Evolutionary conservation across 1,284 basidiomycete genomes (phyloP).

Genomic region (Schizopora paradoxa): DNA sequence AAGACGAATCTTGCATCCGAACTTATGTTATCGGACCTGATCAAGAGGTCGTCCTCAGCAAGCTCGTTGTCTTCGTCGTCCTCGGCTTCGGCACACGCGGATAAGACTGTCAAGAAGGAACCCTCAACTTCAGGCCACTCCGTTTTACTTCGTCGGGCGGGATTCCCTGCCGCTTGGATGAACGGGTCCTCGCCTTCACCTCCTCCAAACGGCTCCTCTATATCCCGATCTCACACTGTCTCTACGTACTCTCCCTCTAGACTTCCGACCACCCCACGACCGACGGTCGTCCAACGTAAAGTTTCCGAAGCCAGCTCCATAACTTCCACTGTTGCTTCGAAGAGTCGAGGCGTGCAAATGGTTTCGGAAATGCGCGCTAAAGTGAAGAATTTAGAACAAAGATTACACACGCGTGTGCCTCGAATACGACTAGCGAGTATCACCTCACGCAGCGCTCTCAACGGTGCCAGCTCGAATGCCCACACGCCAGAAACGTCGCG

Average conservation of each 20-base stretch:
- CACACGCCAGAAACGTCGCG: constrained; percentile 6
- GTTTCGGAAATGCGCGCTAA: constrained; percentile 81
- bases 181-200: constrained; percentile 36
- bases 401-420: constrained; percentile 78
- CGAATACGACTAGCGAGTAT: constrained; percentile 72
- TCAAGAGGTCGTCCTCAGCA: constrained; percentile 16
- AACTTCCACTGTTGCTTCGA: constrained; percentile 39
- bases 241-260: constrained; percentile 36
- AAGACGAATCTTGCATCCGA: constrained; percentile 57
- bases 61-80: constrained; percentile 23
- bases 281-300: constrained; percentile 9
- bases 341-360: constrained; percentile 80
- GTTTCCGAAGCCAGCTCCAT: constrained; percentile 6
- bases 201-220: constrained; percentile 32
- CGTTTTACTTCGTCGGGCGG: constrained; percentile 44
- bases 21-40: constrained; percentile 56
- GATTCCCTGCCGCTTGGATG: constrained; percentile 43
- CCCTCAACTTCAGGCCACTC: constrained; percentile 40
- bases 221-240: constrained; percentile 54
- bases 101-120: constrained; percentile 24
- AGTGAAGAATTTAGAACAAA: constrained; percentile 74
- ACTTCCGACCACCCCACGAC: constrained; percentile 17
- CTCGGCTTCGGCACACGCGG: constrained; percentile 28
- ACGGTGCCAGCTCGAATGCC: constrained; percentile 27
- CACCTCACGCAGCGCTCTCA: constrained; percentile 41